Percentiles rank a stretch among this genome's conserved stretches.
Evolutionary conservation across 495 filamentous ascomycete genomes (phyloP).

Genomic region (Aspergillus panamensis): DNA sequence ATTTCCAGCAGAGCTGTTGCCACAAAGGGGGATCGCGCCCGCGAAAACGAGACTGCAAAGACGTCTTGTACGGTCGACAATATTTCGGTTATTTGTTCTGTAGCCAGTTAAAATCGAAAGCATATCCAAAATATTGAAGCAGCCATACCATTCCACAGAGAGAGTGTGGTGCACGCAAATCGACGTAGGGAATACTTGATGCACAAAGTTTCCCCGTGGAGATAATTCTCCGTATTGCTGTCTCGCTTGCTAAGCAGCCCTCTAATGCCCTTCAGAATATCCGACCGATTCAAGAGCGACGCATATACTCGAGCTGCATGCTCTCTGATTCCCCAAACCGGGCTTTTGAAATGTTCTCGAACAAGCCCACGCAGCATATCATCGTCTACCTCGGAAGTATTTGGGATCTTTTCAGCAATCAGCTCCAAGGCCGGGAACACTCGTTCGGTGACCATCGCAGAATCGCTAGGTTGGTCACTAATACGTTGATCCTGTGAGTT

Average conservation of each 20-base stretch:
- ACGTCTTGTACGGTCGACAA: slow-evolving; percentile 26
- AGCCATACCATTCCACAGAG: slow-evolving; percentile 37
- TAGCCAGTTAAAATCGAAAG: not conserved
- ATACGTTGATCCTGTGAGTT: slow-evolving; percentile 38
- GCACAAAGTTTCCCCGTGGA: slow-evolving; percentile 61
- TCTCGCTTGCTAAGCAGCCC: slow-evolving; percentile 41
- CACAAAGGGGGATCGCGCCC: slow-evolving; percentile 39
- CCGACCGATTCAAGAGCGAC: slow-evolving; percentile 52
- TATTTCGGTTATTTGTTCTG: slow-evolving; percentile 33
- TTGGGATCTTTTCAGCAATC: slow-evolving; percentile 53
- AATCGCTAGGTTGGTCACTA: slow-evolving; percentile 32
- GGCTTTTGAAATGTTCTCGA: slow-evolving; percentile 55
- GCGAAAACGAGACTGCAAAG: slow-evolving; percentile 28
- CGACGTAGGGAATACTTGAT: slow-evolving; percentile 47
- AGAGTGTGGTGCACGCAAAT: slow-evolving; percentile 31
- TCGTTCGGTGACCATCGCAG: slow-evolving; percentile 56
- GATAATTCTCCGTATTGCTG: slow-evolving; percentile 49
- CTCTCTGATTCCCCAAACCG: slow-evolving; percentile 84
- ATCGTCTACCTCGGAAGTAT: slow-evolving; percentile 32
- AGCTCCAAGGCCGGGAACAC: slow-evolving; percentile 89
- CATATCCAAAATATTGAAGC: not conserved
- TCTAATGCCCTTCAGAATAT: slow-evolving; percentile 49
- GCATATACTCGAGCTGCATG: slow-evolving; percentile 80
- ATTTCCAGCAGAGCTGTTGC: slow-evolving; percentile 40
- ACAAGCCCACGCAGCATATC: slow-evolving; percentile 35